phyloP scores from a whole-genome alignment of 2,329 filamentous ascomycete genomes.

The Pseudocercospora eumusae region DNA sequence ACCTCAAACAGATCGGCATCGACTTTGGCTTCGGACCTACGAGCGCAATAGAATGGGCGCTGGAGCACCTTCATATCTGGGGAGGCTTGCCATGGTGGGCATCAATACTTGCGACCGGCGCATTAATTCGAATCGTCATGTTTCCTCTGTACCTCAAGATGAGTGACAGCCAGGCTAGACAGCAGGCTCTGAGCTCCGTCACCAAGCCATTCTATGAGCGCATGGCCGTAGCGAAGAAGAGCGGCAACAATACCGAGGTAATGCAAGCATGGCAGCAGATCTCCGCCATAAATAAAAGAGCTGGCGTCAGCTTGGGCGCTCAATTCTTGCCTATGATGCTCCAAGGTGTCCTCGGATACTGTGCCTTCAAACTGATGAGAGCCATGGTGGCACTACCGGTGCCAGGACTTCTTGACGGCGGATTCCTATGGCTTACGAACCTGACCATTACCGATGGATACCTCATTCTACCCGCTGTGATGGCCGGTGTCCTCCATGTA shows the following conservation, averaged over 20 bases:
- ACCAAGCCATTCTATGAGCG: slow-evolving; percentile 59
- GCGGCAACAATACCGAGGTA: slow-evolving; percentile 52
- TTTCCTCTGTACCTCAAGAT: slow-evolving; percentile 66
- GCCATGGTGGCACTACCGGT: slow-evolving; percentile 78
- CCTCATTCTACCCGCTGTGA: slow-evolving; percentile 65
- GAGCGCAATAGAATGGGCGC: slow-evolving; percentile 67
- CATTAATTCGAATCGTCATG: slow-evolving; percentile 65
- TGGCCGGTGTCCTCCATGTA: slow-evolving; percentile 39
- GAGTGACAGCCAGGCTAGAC: slow-evolving; percentile 63
- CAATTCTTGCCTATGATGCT: slow-evolving; percentile 58
- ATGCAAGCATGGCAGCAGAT: slow-evolving; percentile 54
- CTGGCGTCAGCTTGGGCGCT: slow-evolving; percentile 57
- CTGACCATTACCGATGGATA: slow-evolving; percentile 75
- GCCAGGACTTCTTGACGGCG: slow-evolving; percentile 71
- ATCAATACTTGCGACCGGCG: slow-evolving; percentile 66
- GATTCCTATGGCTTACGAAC: slow-evolving; percentile 76
- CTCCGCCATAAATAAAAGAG: slow-evolving; percentile 52
- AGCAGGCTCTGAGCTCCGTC: slow-evolving; percentile 62
- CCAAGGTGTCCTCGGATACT: slow-evolving; percentile 72
- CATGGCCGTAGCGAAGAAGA: slow-evolving; percentile 50
- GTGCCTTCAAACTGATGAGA: slow-evolving; percentile 74
- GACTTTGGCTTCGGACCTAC: slow-evolving; percentile 86
- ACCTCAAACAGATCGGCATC: slow-evolving; percentile 76
- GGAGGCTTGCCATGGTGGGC: slow-evolving; percentile 79
- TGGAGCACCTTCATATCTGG: slow-evolving; percentile 83